Base-by-base conservation (phyloP, 2,329 filamentous ascomycete genomes). In the Blumeria graminis region DNA sequence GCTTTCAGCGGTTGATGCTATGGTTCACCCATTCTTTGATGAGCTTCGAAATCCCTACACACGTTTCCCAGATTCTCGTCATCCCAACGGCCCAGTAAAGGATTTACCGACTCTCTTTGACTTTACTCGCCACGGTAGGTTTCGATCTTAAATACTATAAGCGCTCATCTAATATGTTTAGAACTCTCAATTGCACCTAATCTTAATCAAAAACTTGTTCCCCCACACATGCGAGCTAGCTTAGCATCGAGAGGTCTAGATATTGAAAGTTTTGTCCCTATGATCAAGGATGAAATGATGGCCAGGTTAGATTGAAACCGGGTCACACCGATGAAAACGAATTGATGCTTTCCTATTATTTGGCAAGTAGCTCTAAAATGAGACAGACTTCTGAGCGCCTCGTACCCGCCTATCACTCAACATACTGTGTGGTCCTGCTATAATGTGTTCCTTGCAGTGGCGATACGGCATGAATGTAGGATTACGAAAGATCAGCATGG, bases 21-120 rank as follows among this genome's bases (percentile, higher is more conserved):
- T 98, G 89, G 84, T 93, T 57, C 92, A 98, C 66, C 88, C 92
- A 39, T 98, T 96, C 77, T 98, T 98, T 66, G 90, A 98, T 66
- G 92, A 98, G 71, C 76, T 98, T 60, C 80, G 92, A 65, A 88
- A 95, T 65, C 86, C 88, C n/a, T 81, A 70, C 68, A 96, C 89
- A 58, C 86, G 84, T 69, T 76, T 98, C 61, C 92, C 90, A 9
- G 92, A 98, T 69, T 98, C 92, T 28, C 84, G 92, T 68, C 88
- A 95, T 71, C 79, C 86, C 60, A 86, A 84, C 62, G 84, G 84
- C 59, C 76, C 84, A 51, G 71, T 84, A 54, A 84, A 84, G 67
- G 89, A 95, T 59, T 72, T 98, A 55, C 92, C 92, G 22, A 76
- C 77, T 50, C 77, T 98, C 56, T 98, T 95, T 70, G 84, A 96